Conservation (phyloP, 768 basidiomycete genomes). For the Xanthoconium stramineum region DNA sequence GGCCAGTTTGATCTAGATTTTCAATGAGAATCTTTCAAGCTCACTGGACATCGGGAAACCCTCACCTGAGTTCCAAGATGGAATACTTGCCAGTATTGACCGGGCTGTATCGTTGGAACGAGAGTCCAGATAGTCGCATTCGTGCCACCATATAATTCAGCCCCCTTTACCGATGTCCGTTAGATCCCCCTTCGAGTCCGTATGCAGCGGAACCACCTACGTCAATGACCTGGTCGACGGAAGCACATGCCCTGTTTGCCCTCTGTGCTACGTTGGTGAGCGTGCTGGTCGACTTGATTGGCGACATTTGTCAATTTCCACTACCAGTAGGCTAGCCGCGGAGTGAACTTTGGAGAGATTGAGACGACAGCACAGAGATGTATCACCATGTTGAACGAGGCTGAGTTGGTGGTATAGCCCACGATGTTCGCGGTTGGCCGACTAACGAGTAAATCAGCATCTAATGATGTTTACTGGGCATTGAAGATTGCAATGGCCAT, state of each 20-base stretch:
- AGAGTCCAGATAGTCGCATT: background rate
- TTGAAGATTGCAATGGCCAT: constrained; percentile 5
- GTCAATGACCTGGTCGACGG: background rate
- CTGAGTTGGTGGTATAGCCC: background rate
- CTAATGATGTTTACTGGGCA: background rate
- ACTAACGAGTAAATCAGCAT: background rate
- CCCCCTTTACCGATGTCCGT: background rate
- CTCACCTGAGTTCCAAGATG: background rate
- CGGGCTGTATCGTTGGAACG: background rate
- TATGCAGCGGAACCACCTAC: background rate
- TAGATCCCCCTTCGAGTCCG: too few species aligned
- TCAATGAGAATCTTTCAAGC: too few species aligned
- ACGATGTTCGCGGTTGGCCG: background rate
- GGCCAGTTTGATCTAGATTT: too few species aligned
- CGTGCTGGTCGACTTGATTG: background rate
- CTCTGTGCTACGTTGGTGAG: background rate
- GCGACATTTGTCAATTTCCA: background rate
- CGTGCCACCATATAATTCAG: background rate
- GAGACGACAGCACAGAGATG: background rate
- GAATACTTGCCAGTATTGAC: background rate
- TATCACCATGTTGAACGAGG: constrained; percentile 1
- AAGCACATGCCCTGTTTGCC: background rate
- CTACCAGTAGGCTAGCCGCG: background rate
- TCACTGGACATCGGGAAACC: too few species aligned
- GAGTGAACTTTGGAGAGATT: background rate